Percentiles rank a stretch among this genome's conserved stretches.
Evolutionary conservation across 768 basidiomycete species (phyloP).

Genomic region (Hygrocybe coccinea): DNA sequence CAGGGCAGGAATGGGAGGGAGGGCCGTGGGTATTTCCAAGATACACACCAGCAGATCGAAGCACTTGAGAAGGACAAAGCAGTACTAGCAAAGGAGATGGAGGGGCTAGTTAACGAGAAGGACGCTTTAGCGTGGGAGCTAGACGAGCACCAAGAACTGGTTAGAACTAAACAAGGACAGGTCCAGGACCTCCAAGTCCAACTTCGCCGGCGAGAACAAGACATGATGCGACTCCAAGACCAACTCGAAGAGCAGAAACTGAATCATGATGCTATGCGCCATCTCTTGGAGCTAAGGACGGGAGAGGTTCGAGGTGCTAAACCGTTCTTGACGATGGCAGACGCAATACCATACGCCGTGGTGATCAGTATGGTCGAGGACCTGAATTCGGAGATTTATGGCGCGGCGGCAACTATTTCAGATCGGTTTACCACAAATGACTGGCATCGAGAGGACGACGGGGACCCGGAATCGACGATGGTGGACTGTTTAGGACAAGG

Average conservation of each 20-base stretch:
- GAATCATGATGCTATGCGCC: background rate
- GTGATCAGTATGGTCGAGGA: background rate
- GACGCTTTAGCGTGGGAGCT: too few species aligned
- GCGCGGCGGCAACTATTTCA: background rate
- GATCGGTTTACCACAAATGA: background rate
- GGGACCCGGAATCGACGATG: background rate
- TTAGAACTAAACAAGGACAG: too few species aligned
- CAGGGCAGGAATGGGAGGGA: too few species aligned
- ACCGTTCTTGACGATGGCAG: background rate
- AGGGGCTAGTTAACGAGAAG: too few species aligned
- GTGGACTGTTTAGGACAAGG: background rate
- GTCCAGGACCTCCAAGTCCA: too few species aligned
- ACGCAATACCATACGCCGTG: background rate
- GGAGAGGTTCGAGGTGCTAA: background rate
- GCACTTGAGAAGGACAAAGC: too few species aligned
- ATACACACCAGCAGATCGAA: too few species aligned
- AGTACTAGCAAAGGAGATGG: too few species aligned
- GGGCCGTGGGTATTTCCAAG: too few species aligned
- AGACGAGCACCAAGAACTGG: too few species aligned
- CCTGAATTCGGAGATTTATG: background rate
- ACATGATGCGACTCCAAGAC: background rate
- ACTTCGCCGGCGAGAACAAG: too few species aligned
- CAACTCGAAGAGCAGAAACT: background rate
- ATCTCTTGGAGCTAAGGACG: background rate
- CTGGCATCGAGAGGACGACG: too few species aligned